Conservation (phyloP, 345 rosid species). For the Viola odorata region DNA sequence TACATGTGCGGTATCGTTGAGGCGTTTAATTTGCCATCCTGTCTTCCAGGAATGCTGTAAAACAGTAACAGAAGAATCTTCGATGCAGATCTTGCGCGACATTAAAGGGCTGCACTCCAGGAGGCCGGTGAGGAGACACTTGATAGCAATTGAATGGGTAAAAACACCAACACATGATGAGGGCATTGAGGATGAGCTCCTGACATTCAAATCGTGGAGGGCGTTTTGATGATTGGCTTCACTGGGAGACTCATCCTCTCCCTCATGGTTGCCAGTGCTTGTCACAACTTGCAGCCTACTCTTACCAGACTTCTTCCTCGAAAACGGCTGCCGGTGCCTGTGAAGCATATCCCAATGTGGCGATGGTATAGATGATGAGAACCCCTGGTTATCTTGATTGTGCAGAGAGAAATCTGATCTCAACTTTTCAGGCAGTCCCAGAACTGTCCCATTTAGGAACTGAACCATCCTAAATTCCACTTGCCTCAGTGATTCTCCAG, state of each 20-base stretch:
- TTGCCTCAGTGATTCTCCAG: constrained; percentile 91
- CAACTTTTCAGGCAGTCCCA: constrained; percentile 60
- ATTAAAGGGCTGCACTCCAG: constrained; percentile 73
- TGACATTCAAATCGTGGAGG: constrained; percentile 36
- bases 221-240: constrained; percentile 42
- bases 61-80: constrained; percentile 86
- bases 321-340: constrained; percentile 52
- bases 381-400: constrained; percentile 42
- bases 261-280: constrained; percentile 57
- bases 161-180: constrained; percentile 63
- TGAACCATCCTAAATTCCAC: constrained; percentile 88
- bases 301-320: constrained; percentile 83
- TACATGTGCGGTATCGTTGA: constrained; percentile 83
- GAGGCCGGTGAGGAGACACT: constrained; percentile 77
- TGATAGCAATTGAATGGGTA: constrained; percentile 76
- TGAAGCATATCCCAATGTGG: constrained; percentile 57
- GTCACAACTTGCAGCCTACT: constrained; percentile 82
- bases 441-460: constrained; percentile 59
- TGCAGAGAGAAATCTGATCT: constrained; percentile 47
- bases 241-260: constrained; percentile 60
- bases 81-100: constrained; percentile 70
- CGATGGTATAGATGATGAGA: constrained; percentile 41
- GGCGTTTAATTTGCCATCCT: constrained; percentile 90
- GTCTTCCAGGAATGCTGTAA: constrained; percentile 74
- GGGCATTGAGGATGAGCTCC: constrained; percentile 41